phyloP scores from a whole-genome alignment of 371 early-diverging fungal species.

The Rhizopus sp. region DNA sequence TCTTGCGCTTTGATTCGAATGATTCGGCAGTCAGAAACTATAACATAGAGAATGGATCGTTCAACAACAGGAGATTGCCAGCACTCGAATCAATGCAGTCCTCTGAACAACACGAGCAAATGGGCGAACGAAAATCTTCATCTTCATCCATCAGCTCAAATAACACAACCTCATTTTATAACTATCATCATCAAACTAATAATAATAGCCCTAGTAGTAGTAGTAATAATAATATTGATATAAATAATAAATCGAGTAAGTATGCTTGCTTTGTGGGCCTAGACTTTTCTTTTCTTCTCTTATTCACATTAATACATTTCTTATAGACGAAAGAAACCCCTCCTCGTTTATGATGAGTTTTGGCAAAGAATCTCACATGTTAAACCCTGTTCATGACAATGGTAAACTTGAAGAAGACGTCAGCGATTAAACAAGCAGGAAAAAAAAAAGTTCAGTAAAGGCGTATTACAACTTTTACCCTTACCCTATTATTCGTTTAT shows the following conservation, averaged over 20 bases:
- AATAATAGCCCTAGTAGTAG: not conserved
- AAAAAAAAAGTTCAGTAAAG: not conserved
- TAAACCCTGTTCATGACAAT: slow-evolving; percentile 23
- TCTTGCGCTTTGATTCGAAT: slow-evolving; percentile 6
- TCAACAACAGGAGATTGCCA: slow-evolving; percentile 10
- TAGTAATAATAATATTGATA: not conserved
- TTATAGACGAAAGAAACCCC: slow-evolving; percentile 6
- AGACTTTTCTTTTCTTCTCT: too few species aligned
- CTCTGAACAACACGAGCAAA: slow-evolving; percentile 4
- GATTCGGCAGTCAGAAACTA: slow-evolving; percentile 4
- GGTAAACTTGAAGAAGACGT: slow-evolving; percentile 7
- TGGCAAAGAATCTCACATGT: slow-evolving; percentile 35
- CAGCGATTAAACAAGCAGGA: not conserved
- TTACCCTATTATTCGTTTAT: not conserved
- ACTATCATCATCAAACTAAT: not conserved
- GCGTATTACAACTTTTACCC: not conserved
- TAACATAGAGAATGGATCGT: slow-evolving; percentile 2
- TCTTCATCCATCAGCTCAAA: not conserved
- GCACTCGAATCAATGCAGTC: slow-evolving; percentile 18
- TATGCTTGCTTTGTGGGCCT: too few species aligned
- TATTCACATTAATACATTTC: too few species aligned
- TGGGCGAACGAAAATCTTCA: not conserved
- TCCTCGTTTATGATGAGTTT: slow-evolving; percentile 29
- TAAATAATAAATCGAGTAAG: slow-evolving; percentile 4
- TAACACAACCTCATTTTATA: not conserved